Evolutionary conservation across 2,329 filamentous ascomycete species (phyloP).

Genomic region (Davidsoniella virescens): DNA sequence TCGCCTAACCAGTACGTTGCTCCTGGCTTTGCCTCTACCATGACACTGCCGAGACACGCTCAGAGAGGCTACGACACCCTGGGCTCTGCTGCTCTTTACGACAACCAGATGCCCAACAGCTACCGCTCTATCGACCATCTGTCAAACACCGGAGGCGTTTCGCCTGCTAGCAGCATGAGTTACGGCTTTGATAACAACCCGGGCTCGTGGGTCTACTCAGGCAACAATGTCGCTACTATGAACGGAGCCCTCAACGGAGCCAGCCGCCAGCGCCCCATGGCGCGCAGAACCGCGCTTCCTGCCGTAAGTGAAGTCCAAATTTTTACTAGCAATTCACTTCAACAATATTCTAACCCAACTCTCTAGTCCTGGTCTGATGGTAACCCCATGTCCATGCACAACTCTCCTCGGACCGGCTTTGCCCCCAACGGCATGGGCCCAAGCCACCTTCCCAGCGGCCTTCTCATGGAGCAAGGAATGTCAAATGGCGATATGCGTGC

Average conservation of each 20-base stretch:
- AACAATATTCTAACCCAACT: background rate
- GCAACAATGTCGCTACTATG: slow-evolving; percentile 46
- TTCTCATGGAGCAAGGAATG: slow-evolving; percentile 27
- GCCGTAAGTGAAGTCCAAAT: slow-evolving; percentile 39
- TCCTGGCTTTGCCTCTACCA: slow-evolving; percentile 19
- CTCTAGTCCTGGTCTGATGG: slow-evolving; percentile 36
- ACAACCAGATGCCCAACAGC: slow-evolving; percentile 45
- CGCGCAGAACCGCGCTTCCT: slow-evolving; percentile 48
- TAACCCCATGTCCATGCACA: slow-evolving; percentile 25
- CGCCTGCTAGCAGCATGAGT: slow-evolving; percentile 22
- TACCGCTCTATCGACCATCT: slow-evolving; percentile 42
- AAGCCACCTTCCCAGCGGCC: slow-evolving; percentile 24
- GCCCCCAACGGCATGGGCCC: slow-evolving; percentile 21
- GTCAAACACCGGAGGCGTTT: slow-evolving; percentile 18
- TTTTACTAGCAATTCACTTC: slow-evolving; percentile 13
- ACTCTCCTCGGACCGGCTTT: slow-evolving; percentile 22
- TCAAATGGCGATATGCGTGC: slow-evolving; percentile 18
- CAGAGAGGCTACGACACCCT: slow-evolving; percentile 68
- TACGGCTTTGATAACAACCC: slow-evolving; percentile 54
- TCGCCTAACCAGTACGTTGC: slow-evolving; percentile 38
- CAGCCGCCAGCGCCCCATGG: slow-evolving; percentile 37
- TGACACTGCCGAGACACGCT: slow-evolving; percentile 31
- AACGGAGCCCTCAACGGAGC: slow-evolving; percentile 50
- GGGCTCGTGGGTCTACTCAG: slow-evolving; percentile 56
- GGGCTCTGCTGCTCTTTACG: slow-evolving; percentile 48